These are phyloP conservation scores for Capsicum chinense DNA, from an alignment of 257 asterid species.

Conservation along the genomic window DNA sequence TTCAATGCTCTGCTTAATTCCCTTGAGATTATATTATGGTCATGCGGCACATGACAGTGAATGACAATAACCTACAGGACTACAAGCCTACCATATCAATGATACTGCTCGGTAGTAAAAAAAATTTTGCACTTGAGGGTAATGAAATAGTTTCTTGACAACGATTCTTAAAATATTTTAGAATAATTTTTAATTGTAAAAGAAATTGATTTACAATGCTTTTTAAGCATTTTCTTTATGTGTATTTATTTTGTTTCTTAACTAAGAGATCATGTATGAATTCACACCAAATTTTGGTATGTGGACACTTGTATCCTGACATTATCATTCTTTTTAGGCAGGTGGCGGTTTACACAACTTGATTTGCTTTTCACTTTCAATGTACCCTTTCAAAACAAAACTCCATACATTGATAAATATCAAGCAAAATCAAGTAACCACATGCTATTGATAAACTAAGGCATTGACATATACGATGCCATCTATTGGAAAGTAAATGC, in stretches of 20 bases:
- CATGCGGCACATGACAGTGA: neutral
- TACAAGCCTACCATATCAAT: neutral
- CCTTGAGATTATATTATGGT: neutral
- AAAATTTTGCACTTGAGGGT: neutral
- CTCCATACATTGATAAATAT: neutral
- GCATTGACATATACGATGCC: too few species aligned
- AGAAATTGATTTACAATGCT: neutral
- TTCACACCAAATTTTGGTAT: too few species aligned
- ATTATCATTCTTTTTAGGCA: neutral
- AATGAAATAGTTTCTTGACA: neutral
- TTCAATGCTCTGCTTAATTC: neutral
- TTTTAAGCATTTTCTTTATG: neutral
- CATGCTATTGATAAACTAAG: too few species aligned
- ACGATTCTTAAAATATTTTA: neutral
- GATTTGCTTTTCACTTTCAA: neutral
- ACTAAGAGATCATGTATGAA: too few species aligned
- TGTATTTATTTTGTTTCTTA: too few species aligned
- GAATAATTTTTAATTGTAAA: neutral
- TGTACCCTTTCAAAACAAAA: neutral
- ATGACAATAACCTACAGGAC: neutral
- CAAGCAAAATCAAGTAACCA: too few species aligned
- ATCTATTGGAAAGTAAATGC: too few species aligned
- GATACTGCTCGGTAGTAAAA: neutral
- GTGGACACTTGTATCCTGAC: too few species aligned
- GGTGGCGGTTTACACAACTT: neutral